Evolutionary conservation across 192 early-diverging fungal genomes (phyloP).

Genomic region (Coemansia sp.): DNA sequence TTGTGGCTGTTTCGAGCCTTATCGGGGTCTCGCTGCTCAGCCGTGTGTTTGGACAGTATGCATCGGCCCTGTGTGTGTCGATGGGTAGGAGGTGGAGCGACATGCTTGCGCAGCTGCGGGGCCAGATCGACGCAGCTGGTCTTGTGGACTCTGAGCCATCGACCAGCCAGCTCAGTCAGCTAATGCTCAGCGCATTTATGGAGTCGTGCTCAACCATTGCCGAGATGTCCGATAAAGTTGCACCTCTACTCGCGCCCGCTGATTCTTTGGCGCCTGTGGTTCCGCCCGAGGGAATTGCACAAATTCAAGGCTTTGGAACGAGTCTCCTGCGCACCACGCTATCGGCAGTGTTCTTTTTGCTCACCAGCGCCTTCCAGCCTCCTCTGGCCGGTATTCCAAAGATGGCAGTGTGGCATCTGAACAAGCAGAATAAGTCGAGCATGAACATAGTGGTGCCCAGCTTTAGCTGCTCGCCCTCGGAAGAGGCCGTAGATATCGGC

Average conservation of each 20-base stretch:
- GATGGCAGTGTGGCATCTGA: conserved; percentile 19
- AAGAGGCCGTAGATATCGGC: conserved; percentile 46
- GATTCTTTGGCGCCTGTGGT: neutral
- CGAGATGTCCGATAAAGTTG: conserved; percentile 8
- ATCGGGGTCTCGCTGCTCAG: conserved; percentile 19
- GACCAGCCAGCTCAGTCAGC: neutral
- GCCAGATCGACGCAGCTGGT: neutral
- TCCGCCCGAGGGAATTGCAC: neutral
- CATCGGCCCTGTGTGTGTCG: conserved; percentile 9
- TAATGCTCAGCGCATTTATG: conserved; percentile 13
- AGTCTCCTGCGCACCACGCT: neutral
- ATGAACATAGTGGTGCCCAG: conserved; percentile 33
- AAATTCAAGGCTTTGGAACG: neutral
- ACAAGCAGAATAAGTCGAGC: conserved; percentile 19
- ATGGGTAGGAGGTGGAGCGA: conserved; percentile 12
- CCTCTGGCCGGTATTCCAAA: conserved; percentile 20
- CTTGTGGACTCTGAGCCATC: neutral
- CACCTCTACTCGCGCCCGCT: neutral
- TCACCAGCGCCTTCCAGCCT: conserved; percentile 19
- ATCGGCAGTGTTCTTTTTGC: conserved; percentile 16
- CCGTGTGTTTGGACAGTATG: conserved; percentile 11
- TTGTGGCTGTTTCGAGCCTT: conserved; percentile 10
- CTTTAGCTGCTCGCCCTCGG: conserved; percentile 46
- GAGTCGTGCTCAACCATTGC: conserved; percentile 17
- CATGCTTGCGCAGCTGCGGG: neutral